Evolutionary conservation across 2,329 filamentous ascomycete genomes (phyloP).

Genomic region (Eutypa lata): DNA sequence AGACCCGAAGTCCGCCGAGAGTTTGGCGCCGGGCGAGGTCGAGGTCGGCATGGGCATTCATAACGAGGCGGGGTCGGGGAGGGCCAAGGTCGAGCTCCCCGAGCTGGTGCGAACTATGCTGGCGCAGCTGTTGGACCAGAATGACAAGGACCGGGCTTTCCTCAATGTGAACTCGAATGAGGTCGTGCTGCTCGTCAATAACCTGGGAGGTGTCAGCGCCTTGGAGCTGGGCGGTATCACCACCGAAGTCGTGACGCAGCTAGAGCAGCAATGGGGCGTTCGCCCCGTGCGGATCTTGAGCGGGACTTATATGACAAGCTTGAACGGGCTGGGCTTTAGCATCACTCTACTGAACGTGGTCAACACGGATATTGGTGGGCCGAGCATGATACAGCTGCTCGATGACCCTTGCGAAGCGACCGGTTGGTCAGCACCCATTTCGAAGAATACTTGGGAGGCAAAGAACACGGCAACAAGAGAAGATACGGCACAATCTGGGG

Average conservation of each 20-base stretch:
- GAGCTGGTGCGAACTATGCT: constrained; percentile 64
- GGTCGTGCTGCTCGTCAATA: constrained; percentile 70
- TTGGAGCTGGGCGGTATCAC: constrained; percentile 72
- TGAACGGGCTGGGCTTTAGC: constrained; percentile 75
- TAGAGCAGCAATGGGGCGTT: constrained; percentile 53
- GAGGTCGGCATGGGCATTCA: constrained; percentile 77
- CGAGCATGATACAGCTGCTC: constrained; percentile 65
- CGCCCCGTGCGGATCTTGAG: constrained; percentile 62
- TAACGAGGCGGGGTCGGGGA: constrained; percentile 61
- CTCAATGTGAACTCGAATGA: constrained; percentile 60
- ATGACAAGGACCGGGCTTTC: constrained; percentile 69
- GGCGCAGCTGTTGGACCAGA: constrained; percentile 61
- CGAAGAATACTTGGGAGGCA: constrained; percentile 61
- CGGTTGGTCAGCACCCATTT: constrained; percentile 66
- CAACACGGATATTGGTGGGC: constrained; percentile 54
- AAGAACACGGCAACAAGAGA: constrained; percentile 47
- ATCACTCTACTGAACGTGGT: constrained; percentile 66
- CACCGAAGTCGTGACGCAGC: constrained; percentile 63
- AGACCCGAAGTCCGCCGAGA: constrained; percentile 49
- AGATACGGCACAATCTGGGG: constrained; percentile 27
- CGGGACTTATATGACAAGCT: constrained; percentile 75
- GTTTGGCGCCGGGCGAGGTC: constrained; percentile 53
- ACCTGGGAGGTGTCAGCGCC: constrained; percentile 69
- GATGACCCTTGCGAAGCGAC: constrained; percentile 67
- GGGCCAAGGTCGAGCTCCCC: constrained; percentile 49